phyloP scores from a whole-genome alignment of 768 basidiomycete species.

The Leucocoprinus sp. region DNA sequence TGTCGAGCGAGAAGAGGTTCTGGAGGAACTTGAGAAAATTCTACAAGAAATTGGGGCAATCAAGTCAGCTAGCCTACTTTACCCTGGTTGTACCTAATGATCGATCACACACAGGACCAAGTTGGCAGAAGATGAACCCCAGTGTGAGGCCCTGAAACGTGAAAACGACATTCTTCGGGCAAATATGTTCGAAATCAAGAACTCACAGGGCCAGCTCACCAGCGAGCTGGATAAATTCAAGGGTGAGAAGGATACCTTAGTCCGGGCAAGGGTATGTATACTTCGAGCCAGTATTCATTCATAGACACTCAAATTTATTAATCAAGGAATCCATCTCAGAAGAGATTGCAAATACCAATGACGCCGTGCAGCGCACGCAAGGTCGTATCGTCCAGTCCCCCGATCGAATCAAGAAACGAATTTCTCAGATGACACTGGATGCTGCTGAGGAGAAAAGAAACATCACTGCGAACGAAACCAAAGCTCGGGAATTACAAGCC shows the following conservation, averaged over 20 bases:
- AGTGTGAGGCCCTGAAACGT: conserved; percentile 46
- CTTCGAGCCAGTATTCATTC: background rate
- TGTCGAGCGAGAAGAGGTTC: conserved; percentile 53
- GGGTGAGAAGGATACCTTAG: conserved; percentile 54
- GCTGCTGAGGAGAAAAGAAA: conserved; percentile 65
- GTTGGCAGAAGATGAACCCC: conserved; percentile 62
- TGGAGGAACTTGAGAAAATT: conserved; percentile 38
- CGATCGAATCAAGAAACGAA: conserved; percentile 79
- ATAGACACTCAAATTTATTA: background rate
- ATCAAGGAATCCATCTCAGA: conserved; percentile 53
- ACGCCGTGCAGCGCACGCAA: conserved; percentile 55
- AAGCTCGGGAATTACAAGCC: conserved; percentile 67
- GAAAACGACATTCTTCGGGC: conserved; percentile 57
- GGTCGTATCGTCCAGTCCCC: conserved; percentile 86
- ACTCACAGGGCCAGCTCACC: conserved; percentile 47
- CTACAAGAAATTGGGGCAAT: conserved; percentile 45
- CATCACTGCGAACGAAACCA: conserved; percentile 57
- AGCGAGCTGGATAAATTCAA: conserved; percentile 67
- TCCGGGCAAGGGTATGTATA: conserved; percentile 51
- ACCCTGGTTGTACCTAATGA: background rate
- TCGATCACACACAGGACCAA: conserved; percentile 36
- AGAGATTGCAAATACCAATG: conserved; percentile 50
- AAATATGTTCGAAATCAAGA: conserved; percentile 63
- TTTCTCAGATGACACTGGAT: conserved; percentile 62
- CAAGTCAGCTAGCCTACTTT: conserved; percentile 35